These are phyloP conservation scores for Alnus glutinosa DNA, from an alignment of 306 rosid genomes.

Conservation along the genomic window DNA sequence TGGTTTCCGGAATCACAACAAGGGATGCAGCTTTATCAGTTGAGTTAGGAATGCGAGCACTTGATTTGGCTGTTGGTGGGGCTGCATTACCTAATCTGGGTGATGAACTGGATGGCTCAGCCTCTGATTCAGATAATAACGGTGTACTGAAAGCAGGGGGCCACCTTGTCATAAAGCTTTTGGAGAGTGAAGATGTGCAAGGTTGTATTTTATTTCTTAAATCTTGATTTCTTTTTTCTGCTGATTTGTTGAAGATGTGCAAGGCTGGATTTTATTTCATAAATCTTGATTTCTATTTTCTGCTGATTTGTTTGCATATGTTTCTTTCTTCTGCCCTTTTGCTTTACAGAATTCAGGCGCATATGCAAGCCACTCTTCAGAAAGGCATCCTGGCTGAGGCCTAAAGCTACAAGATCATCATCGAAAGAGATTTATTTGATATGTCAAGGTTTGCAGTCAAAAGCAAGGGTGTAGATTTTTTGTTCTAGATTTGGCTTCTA, in stretches of 20 bases:
- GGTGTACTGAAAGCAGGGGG: constrained; percentile 76
- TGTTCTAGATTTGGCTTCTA: neutral
- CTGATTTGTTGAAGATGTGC: constrained; percentile 54
- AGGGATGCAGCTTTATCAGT: constrained; percentile 77
- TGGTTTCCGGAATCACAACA: constrained; percentile 79
- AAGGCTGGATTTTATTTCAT: constrained; percentile 47
- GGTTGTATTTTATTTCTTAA: constrained; percentile 41
- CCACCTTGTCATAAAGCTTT: constrained; percentile 75
- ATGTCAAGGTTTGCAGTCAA: constrained; percentile 66
- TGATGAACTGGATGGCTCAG: constrained; percentile 21
- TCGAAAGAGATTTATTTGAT: constrained; percentile 93
- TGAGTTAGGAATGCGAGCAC: constrained; percentile 85
- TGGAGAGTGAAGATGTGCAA: constrained; percentile 85
- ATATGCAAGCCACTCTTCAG: constrained; percentile 77
- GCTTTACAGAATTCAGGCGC: constrained; percentile 56
- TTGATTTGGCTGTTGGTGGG: constrained; percentile 75
- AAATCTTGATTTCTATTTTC: neutral
- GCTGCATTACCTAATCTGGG: constrained; percentile 34
- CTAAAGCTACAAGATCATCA: constrained; percentile 90
- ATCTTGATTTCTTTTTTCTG: neutral
- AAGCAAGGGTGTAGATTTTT: constrained; percentile 32
- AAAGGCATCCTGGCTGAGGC: constrained; percentile 83
- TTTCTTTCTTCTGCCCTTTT: constrained; percentile 5
- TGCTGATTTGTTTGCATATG: constrained; percentile 13
- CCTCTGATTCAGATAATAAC: constrained; percentile 21